These are phyloP conservation scores for Cicer judaicum DNA, from an alignment of 306 rosid genomes.

Conservation along the genomic window DNA sequence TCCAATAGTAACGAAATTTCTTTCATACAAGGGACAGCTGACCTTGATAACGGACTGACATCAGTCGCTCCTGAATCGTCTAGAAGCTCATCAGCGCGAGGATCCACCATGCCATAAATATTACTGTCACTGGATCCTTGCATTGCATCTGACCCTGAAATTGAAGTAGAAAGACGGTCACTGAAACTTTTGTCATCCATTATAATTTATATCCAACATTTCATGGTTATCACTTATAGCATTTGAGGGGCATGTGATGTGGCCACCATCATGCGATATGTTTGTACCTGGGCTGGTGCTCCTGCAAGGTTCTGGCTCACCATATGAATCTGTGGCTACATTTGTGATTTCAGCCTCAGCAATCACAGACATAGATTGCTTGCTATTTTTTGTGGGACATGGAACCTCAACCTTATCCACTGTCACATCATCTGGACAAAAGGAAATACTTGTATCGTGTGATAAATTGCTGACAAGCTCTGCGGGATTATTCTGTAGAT, in stretches of 20 bases:
- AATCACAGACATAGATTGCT: constrained; percentile 35
- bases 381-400: constrained; percentile 33
- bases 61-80: constrained; percentile 48
- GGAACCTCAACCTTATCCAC: constrained; percentile 45
- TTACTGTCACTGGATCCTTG: constrained; percentile 34
- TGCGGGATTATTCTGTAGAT: constrained; percentile 14
- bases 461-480: constrained; percentile 41
- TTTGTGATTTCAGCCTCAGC: constrained; percentile 45
- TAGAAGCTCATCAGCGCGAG: constrained; percentile 40
- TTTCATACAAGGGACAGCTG: constrained; percentile 48
- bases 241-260: constrained; percentile 39
- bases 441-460: constrained; percentile 39
- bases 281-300: constrained; percentile 24
- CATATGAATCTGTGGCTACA: constrained; percentile 41
- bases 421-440: constrained; percentile 36
- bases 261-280: constrained; percentile 36
- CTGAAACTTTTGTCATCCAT: constrained; percentile 40
- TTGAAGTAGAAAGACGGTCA: constrained; percentile 43
- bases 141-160: constrained; percentile 37
- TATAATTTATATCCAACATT: constrained; percentile 30
- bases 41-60: constrained; percentile 42
- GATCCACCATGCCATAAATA: constrained; percentile 35
- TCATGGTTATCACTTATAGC: constrained; percentile 28
- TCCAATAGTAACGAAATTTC: constrained; percentile 61
- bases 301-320: constrained; percentile 42